Conservation (phyloP, 1,284 basidiomycete species). For the Marasmius fiardii region DNA sequence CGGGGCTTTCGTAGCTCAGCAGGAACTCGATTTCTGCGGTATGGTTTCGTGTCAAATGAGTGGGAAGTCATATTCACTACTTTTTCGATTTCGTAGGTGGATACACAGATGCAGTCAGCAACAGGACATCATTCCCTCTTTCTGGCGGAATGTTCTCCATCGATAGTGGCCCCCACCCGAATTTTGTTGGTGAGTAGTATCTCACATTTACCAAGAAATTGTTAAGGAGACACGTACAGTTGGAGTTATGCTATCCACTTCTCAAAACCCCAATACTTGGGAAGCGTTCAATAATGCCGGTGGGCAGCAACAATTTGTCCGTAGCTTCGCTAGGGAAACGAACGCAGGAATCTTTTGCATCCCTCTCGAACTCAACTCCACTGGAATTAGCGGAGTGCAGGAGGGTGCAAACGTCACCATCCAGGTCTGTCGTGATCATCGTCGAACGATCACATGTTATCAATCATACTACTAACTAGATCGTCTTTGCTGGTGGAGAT, state of each 20-base stretch:
- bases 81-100: constrained; percentile 34
- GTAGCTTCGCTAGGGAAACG: constrained; percentile 38
- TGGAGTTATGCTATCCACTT: constrained; percentile 41
- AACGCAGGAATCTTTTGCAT: constrained; percentile 49
- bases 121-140: constrained; percentile 57
- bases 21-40: constrained; percentile 50
- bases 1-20: constrained; percentile 48
- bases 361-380: constrained; percentile 43
- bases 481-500: constrained; percentile 49
- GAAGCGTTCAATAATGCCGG: constrained; percentile 42
- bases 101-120: constrained; percentile 35
- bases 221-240: constrained; percentile 21
- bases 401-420: constrained; percentile 47
- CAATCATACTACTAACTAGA: constrained; percentile 23
- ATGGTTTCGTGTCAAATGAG: constrained; percentile 15
- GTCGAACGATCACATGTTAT: not conserved
- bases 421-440: constrained; percentile 16
- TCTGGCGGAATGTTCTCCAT: constrained; percentile 38
- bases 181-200: constrained; percentile 33
- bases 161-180: constrained; percentile 36
- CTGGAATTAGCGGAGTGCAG: constrained; percentile 40
- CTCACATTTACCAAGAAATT: not conserved
- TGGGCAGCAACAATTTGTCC: constrained; percentile 34
- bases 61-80: not conserved
- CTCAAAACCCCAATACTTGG: constrained; percentile 47